Evolutionary conservation across 164 flowering plant genomes (phyloP), one percentile per base, ranked within the genome.

Genomic region (Nymphaea colorata): DNA sequence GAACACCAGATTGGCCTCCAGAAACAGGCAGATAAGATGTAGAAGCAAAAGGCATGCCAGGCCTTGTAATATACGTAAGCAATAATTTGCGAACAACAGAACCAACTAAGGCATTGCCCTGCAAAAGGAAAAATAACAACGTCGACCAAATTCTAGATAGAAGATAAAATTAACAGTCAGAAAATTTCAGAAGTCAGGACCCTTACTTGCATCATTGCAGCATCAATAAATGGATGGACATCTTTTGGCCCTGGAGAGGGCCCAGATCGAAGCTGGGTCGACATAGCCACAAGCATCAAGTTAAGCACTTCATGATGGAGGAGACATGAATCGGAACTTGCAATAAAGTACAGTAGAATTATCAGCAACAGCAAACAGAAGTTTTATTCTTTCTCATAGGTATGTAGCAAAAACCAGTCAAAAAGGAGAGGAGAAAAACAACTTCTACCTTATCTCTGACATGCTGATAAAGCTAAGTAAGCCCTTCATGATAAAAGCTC

Each of bases 211-310:
- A 67, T 68, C 96, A 91, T 88, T 75, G 89, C 85, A 44, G 91
- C 94, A 81, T 94, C 93, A 69, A 85, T 79, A 68, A 94, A 91
- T 45, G 99, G 96, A 70, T 94, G 91, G n/a, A 79, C 79, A 76
- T 90, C 98, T 69, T 77, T 73, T 64, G 84, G 90, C 74, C 94
- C 89, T 15, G 92, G 93, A 69, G 95, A 83, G 72, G 97, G 95
- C 65, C 89, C 96, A 73, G 87, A 80, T 63, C 82, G 85, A 79
- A 94, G 96, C 75, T 94, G 99, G 76, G 96, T 91, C 63, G 99
- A 91, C 92, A 91, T 86, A 57, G 96, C 85, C 69, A 87, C 84
- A 62, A 94, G 81, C 89, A 87, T 79, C 76, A 94, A 91, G 76
- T 86, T 84, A 72, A 91, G 90, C 79, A 91, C 83, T 74, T 91